Evolutionary conservation across 257 asterid genomes (phyloP), one percentile per base, ranked within the genome.

Genomic region (Voacanga thouarsii): DNA sequence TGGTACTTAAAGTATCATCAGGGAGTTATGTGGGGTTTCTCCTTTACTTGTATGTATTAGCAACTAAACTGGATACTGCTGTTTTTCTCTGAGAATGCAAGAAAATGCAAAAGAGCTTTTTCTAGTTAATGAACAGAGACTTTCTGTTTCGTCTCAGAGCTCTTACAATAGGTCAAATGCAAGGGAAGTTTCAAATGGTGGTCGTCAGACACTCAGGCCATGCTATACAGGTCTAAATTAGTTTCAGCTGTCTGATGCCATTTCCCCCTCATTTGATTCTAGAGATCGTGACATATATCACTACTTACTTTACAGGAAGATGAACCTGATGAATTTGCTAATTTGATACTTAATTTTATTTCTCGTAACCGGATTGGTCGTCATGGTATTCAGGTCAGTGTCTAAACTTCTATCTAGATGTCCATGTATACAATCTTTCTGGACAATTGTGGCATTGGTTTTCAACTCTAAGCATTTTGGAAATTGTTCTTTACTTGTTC

Each of bases 101-200:
- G 64, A 14, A 50, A 37, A 18, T n/a, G 72, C 28, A 47, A 51
- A 23, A 49, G 12, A 30, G 41, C 6, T 11, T 71, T 28, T 47
- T 37, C n/a, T 44, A 47, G 28, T 37, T 73, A 14, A 28, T 81
- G 78, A 76, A 55, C 50, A 74, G 77, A 75, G 41, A 24, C 19
- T 44, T 72, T 60, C n/a, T 72, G 51, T 66, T 77, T 75, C 74
- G 75, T 81, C 28, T 65, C 92, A 96, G 99, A 89, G 78, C 98
- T 81, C 97, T 95, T 76, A 95, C 97, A 26, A 95, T 95, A 47
- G 98, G 99, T 81, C 97, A 93, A 86, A 90, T 93, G 97, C 98
- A 93, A 91, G 99, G 99, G 18, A 95, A 93, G 86, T 95, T 91
- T 81, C 99, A 93, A 87, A 93, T 92, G 99, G 96, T 93, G 63